phyloP scores from a whole-genome alignment of 371 early-diverging fungal species.

The Choanephora cucurbitarum region DNA sequence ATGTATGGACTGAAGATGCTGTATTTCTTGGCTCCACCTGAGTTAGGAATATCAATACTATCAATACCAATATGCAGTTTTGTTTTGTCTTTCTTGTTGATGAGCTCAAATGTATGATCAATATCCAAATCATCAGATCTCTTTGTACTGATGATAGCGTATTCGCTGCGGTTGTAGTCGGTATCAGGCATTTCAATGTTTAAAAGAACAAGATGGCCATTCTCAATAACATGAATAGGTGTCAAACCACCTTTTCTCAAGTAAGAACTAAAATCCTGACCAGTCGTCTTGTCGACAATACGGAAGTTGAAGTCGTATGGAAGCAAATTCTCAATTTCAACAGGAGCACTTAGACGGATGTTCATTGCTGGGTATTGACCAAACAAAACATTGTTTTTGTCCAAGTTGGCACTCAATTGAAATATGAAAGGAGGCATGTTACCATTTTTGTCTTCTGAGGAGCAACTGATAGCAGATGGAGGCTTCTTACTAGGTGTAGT shows the following conservation, averaged over 20 bases:
- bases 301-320: slow-evolving; percentile 85
- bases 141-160: slow-evolving; percentile 83
- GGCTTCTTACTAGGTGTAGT: slow-evolving; percentile 39
- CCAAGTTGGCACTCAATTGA: slow-evolving; percentile 62
- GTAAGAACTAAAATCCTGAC: slow-evolving; percentile 64
- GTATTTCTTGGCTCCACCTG: slow-evolving; percentile 69
- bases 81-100: slow-evolving; percentile 65
- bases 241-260: slow-evolving; percentile 74
- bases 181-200: slow-evolving; percentile 75
- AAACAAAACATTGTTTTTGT: slow-evolving; percentile 55
- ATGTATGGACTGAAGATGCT: slow-evolving; percentile 77
- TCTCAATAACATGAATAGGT: slow-evolving; percentile 85
- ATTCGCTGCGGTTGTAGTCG: slow-evolving; percentile 75
- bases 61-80: slow-evolving; percentile 69
- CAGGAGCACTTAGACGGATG: slow-evolving; percentile 84
- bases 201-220: slow-evolving; percentile 78
- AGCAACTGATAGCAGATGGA: slow-evolving; percentile 30
- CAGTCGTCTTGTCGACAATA: slow-evolving; percentile 73
- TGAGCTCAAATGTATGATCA: slow-evolving; percentile 73
- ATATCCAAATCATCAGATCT: slow-evolving; percentile 67
- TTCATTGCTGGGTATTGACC: slow-evolving; percentile 83
- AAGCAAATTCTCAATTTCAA: slow-evolving; percentile 94
- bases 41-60: slow-evolving; percentile 58
- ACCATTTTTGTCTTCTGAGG: slow-evolving; percentile 39
- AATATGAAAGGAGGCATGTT: slow-evolving; percentile 73